Conservation (phyloP, 1,284 basidiomycete genomes). For the Boletus smithii region DNA sequence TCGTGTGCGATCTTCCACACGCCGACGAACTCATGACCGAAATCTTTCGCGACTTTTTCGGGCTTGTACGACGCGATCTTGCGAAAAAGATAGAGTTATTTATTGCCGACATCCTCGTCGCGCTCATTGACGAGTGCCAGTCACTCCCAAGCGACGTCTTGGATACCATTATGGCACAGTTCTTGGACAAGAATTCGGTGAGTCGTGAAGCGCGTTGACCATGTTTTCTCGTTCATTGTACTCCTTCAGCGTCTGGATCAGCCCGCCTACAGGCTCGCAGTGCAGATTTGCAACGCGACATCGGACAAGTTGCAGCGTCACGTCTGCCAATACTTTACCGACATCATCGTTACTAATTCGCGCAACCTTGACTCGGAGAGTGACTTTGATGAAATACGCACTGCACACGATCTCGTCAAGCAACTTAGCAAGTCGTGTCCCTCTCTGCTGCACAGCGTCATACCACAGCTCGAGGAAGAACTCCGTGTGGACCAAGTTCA, state of each 20-base stretch:
- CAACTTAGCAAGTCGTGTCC: constrained; percentile 82
- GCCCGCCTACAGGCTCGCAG: constrained; percentile 81
- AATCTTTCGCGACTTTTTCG: constrained; percentile 83
- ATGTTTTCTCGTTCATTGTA: constrained; percentile 1
- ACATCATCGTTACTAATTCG: constrained; percentile 70
- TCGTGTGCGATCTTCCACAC: constrained; percentile 87
- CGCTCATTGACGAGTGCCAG: constrained; percentile 84
- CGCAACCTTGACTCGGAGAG: constrained; percentile 55
- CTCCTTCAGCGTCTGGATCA: constrained; percentile 61
- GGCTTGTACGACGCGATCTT: constrained; percentile 75
- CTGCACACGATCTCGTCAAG: constrained; percentile 83
- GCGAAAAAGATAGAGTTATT: constrained; percentile 88
- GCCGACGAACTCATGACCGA: constrained; percentile 84
- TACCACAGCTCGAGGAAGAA: constrained; percentile 92
- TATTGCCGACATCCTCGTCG: constrained; percentile 85
- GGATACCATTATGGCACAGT: constrained; percentile 82
- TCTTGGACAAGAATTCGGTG: constrained; percentile 73
- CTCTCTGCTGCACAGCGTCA: constrained; percentile 79
- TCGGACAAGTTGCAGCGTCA: constrained; percentile 87
- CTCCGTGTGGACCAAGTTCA: constrained; percentile 74
- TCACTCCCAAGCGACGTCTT: constrained; percentile 75
- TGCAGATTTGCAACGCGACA: constrained; percentile 81
- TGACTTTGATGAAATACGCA: constrained; percentile 64
- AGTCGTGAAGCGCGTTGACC: constrained; percentile 19
- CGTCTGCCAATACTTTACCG: constrained; percentile 88